Conservation (phyloP, 768 basidiomycete genomes). For the Boletales sp. region DNA sequence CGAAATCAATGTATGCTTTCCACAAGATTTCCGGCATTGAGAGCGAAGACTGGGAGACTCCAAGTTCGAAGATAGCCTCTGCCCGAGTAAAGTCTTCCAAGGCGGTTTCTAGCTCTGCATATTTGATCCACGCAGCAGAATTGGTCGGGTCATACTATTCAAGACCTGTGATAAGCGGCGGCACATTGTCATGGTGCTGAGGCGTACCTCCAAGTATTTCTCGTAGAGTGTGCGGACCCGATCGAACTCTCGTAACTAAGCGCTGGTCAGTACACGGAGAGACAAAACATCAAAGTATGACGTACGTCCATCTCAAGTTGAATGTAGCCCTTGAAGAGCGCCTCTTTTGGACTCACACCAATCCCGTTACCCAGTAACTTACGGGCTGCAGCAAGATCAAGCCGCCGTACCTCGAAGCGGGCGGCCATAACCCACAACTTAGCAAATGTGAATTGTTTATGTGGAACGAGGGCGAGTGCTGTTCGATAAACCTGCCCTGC, state of each 20-base stretch:
- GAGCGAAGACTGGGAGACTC: slow-evolving; percentile 73
- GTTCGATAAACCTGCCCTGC: slow-evolving; percentile 92
- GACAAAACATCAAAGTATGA: slow-evolving; percentile 1
- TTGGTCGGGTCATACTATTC: slow-evolving; percentile 81
- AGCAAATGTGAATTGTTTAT: slow-evolving; percentile 96
- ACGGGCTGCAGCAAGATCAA: slow-evolving; percentile 80
- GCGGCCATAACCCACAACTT: slow-evolving; percentile 95
- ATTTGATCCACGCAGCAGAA: slow-evolving; percentile 94
- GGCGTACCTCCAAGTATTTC: slow-evolving; percentile 83
- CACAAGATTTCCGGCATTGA: slow-evolving; percentile 94
- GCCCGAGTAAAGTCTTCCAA: slow-evolving; percentile 86
- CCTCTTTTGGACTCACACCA: slow-evolving; percentile 95
- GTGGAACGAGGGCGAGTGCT: slow-evolving; percentile 83
- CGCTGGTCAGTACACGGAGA: slow-evolving; percentile 7
- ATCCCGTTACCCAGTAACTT: slow-evolving; percentile 88
- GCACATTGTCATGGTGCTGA: not conserved
- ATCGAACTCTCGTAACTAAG: slow-evolving; percentile 89
- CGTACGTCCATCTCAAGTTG: slow-evolving; percentile 86
- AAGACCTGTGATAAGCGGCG: not conserved
- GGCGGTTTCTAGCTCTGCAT: slow-evolving; percentile 84
- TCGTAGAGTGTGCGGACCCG: slow-evolving; percentile 88
- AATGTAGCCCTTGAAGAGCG: slow-evolving; percentile 94
- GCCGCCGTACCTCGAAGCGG: slow-evolving; percentile 82
- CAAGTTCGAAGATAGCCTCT: slow-evolving; percentile 92
- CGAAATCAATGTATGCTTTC: slow-evolving; percentile 97